phyloP scores from a whole-genome alignment of 2,329 filamentous ascomycete genomes.

The Diaporthe sp. region DNA sequence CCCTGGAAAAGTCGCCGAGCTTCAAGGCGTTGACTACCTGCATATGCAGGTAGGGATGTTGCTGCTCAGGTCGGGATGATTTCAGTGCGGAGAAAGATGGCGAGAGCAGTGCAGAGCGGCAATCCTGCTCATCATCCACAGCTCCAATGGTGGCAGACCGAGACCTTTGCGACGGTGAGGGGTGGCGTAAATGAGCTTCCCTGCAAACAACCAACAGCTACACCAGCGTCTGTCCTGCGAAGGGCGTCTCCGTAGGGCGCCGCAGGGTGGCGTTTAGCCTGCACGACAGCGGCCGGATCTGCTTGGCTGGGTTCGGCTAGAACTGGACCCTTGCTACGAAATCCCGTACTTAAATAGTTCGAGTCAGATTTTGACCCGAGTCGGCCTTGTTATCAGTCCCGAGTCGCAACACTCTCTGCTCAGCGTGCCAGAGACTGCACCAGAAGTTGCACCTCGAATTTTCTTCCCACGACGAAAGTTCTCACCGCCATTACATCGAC shows the following conservation, averaged over 20 bases:
- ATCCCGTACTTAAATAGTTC: background rate
- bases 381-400: background rate
- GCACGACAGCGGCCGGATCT: constrained; percentile 18
- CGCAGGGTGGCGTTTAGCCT: background rate
- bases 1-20: background rate
- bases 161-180: background rate
- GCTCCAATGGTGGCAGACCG: constrained; percentile 4
- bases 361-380: constrained; percentile 19
- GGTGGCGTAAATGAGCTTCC: background rate
- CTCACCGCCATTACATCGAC: background rate
- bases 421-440: background rate
- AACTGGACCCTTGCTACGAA: constrained; percentile 11
- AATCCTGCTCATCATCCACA: background rate
- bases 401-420: background rate
- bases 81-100: constrained; percentile 15
- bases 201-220: background rate
- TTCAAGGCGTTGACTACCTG: background rate
- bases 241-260: background rate
- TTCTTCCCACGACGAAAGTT: background rate
- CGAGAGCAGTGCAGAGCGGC: background rate
- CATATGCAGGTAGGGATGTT: background rate
- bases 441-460: background rate
- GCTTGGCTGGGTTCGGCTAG: constrained; percentile 1
- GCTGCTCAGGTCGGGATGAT: background rate
- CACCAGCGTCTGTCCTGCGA: background rate